These are phyloP conservation scores for Trichodelitschia bisporula DNA, from an alignment of 495 filamentous ascomycete species.

Conservation along the genomic window DNA sequence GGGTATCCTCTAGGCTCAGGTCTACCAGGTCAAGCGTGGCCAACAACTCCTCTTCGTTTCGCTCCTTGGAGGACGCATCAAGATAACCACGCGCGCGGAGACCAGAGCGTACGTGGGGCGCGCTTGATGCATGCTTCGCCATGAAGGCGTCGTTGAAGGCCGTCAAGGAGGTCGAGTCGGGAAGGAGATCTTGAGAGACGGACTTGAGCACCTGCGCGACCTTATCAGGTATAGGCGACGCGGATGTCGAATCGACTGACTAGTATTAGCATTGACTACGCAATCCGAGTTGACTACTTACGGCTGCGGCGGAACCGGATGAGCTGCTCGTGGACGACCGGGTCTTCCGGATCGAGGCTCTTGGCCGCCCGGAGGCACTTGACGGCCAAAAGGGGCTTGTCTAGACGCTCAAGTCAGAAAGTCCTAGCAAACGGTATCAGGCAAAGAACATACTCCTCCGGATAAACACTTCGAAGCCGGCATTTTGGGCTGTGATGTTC, in stretches of 20 bases:
- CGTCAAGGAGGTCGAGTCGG: slow-evolving; percentile 27
- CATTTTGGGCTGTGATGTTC: slow-evolving; percentile 56
- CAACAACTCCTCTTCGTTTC: slow-evolving; percentile 34
- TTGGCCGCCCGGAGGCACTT: slow-evolving; percentile 58
- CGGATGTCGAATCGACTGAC: slow-evolving; percentile 23
- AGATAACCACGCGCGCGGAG: slow-evolving; percentile 35
- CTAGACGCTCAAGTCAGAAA: slow-evolving; percentile 22
- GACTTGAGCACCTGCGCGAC: slow-evolving; percentile 38
- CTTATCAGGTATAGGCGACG: slow-evolving; percentile 31
- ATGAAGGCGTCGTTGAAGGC: slow-evolving; percentile 44
- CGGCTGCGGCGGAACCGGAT: slow-evolving; percentile 38
- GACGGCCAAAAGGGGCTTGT: slow-evolving; percentile 61
- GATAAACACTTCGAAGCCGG: slow-evolving; percentile 75
- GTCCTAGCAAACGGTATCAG: slow-evolving; percentile 3
- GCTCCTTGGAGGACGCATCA: slow-evolving; percentile 26
- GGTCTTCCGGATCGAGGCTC: slow-evolving; percentile 40
- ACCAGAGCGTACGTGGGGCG: slow-evolving; percentile 34
- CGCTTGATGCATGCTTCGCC: slow-evolving; percentile 33
- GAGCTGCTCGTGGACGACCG: slow-evolving; percentile 55
- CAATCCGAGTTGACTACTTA: too few species aligned
- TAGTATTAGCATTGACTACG: too few species aligned
- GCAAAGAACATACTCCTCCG: slow-evolving; percentile 38
- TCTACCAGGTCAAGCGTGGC: slow-evolving; percentile 27
- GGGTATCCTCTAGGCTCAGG: slow-evolving; percentile 34
- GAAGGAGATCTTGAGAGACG: slow-evolving; percentile 36